Evolutionary conservation across 768 basidiomycete species (phyloP).

Genomic region (Punctularia strigosozonata): DNA sequence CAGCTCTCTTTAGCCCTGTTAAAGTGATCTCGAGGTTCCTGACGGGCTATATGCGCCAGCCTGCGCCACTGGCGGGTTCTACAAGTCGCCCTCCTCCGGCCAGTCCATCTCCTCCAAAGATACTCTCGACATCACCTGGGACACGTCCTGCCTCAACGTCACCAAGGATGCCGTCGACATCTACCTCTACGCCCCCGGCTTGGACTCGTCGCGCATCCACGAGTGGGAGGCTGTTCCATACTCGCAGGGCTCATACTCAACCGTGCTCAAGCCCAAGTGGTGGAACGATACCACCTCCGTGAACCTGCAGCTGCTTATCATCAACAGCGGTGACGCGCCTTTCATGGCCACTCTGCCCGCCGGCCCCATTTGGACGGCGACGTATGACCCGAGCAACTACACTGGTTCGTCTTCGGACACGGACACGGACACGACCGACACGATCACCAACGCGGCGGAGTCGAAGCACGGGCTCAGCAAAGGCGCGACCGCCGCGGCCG

Average conservation of each 20-base stretch:
- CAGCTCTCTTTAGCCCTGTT: too few species aligned
- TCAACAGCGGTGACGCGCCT: slow-evolving; percentile 33
- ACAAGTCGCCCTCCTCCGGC: slow-evolving; percentile 39
- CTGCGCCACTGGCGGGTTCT: slow-evolving; percentile 51
- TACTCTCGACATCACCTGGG: slow-evolving; percentile 41
- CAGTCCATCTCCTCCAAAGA: slow-evolving; percentile 27
- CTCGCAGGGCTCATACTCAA: slow-evolving; percentile 34
- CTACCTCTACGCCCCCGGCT: slow-evolving; percentile 46
- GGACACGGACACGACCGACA: slow-evolving; percentile 27
- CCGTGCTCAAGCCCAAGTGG: slow-evolving; percentile 50
- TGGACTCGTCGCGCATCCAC: slow-evolving; percentile 33
- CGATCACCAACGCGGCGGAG: slow-evolving; percentile 28
- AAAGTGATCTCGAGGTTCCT: too few species aligned
- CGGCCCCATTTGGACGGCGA: slow-evolving; percentile 61
- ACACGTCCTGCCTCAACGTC: slow-evolving; percentile 42
- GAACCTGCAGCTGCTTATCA: slow-evolving; percentile 48
- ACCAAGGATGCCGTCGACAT: slow-evolving; percentile 53
- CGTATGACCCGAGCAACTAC: slow-evolving; percentile 32
- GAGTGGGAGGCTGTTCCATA: slow-evolving; percentile 44
- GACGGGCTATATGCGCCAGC: too few species aligned
- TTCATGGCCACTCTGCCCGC: slow-evolving; percentile 45
- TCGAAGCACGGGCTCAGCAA: slow-evolving; percentile 24
- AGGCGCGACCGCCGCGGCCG: slow-evolving; percentile 56
- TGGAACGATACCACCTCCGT: slow-evolving; percentile 47
- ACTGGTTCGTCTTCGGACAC: slow-evolving; percentile 29